Conservation (phyloP, 2,329 filamentous ascomycete species). For the Grosmannia serpens region DNA sequence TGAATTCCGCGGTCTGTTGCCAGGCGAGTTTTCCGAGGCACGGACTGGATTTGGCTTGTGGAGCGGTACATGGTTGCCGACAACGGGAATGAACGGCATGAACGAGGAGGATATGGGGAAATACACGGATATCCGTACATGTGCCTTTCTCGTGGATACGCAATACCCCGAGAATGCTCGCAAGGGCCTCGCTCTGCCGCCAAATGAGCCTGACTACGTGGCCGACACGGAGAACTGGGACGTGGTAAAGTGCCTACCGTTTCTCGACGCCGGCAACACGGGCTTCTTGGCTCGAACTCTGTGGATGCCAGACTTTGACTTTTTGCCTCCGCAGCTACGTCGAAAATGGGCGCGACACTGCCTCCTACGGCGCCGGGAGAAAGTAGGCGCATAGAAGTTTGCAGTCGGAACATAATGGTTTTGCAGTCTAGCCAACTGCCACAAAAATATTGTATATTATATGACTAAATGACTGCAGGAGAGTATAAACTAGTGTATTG, state of each 20-base stretch:
- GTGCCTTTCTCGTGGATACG: constrained; percentile 80
- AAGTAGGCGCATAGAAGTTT: not conserved
- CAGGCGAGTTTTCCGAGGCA: constrained; percentile 78
- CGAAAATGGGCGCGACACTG: constrained; percentile 86
- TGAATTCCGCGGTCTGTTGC: constrained; percentile 78
- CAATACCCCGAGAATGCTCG: constrained; percentile 51
- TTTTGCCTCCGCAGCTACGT: constrained; percentile 57
- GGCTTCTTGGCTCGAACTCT: constrained; percentile 62
- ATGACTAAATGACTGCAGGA: not conserved
- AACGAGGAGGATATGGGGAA: constrained; percentile 81
- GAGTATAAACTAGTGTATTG: not conserved
- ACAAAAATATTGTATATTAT: not conserved
- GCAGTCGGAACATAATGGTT: not conserved
- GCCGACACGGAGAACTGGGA: constrained; percentile 69
- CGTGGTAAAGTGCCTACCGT: constrained; percentile 59
- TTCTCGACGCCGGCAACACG: constrained; percentile 71
- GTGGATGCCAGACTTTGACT: constrained; percentile 64
- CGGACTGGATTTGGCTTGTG: constrained; percentile 58
- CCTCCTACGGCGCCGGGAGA: constrained; percentile 39
- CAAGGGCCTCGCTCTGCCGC: constrained; percentile 31
- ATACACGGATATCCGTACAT: constrained; percentile 67
- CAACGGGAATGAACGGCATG: constrained; percentile 79
- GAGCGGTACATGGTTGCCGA: constrained; percentile 73
- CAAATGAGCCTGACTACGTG: constrained; percentile 70
- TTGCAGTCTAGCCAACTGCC: not conserved